A percentile compares a stretch with the other conserved stretches of the same genome.
Evolutionary conservation across 306 rosid species (phyloP).

Genomic region (Canavalia ensiformis): DNA sequence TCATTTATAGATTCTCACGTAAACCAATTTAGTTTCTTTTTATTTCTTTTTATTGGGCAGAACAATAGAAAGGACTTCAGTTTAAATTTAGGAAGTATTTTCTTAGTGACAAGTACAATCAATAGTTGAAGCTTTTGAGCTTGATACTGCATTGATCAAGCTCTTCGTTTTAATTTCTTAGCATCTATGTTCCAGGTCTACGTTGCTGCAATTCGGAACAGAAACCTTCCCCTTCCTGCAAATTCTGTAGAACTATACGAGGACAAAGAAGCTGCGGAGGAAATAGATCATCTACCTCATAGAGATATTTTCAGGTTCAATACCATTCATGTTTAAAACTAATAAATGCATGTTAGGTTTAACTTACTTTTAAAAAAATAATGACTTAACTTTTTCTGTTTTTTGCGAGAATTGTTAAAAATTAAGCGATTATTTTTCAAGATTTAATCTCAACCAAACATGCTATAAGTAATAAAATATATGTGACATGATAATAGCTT

Average conservation of each 20-base stretch:
- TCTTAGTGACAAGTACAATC: background rate
- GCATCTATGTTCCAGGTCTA: slow-evolving; percentile 65
- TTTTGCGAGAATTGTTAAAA: too few relatives aligned
- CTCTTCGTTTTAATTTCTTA: background rate
- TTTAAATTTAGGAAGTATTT: background rate
- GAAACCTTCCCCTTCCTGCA: slow-evolving; percentile 75
- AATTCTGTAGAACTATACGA: slow-evolving; percentile 69
- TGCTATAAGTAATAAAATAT: background rate
- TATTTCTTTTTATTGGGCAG: background rate
- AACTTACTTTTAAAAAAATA: background rate
- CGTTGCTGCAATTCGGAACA: slow-evolving; percentile 80
- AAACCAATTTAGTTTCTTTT: background rate
- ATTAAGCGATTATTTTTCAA: too few relatives aligned
- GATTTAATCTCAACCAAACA: too few relatives aligned
- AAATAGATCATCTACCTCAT: slow-evolving; percentile 76
- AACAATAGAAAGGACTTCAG: background rate
- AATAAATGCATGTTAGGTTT: too few relatives aligned
- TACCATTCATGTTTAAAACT: background rate
- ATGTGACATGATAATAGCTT: slow-evolving; percentile 1
- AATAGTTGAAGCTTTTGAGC: background rate
- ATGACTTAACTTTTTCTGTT: too few relatives aligned
- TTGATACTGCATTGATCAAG: slow-evolving; percentile 1
- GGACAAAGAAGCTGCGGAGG: slow-evolving; percentile 72
- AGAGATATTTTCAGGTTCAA: slow-evolving; percentile 66
- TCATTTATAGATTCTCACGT: background rate